Conservation (phyloP, 768 basidiomycete genomes). For the Epithele typhae region DNA sequence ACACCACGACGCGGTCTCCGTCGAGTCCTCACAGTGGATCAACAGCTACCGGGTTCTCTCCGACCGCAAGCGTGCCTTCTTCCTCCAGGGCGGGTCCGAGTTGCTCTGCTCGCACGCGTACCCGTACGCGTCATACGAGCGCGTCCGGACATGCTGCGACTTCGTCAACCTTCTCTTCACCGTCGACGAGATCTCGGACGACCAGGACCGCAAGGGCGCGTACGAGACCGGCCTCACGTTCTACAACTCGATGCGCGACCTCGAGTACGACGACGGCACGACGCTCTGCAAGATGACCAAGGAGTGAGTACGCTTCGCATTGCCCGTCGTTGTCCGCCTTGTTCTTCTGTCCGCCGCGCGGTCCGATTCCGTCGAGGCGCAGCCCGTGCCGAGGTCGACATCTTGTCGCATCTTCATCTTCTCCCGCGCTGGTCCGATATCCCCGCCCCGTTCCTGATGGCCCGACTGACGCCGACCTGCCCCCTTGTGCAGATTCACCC, state of each 20-base stretch:
- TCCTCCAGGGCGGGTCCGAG: conserved; percentile 56
- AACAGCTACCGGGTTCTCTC: conserved; percentile 55
- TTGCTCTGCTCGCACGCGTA: conserved; percentile 60
- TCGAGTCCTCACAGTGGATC: conserved; percentile 59
- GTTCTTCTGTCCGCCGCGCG: too few species aligned
- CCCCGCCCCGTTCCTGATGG: too few species aligned
- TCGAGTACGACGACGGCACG: conserved; percentile 52
- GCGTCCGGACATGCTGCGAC: conserved; percentile 58
- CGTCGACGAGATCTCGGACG: conserved; percentile 66
- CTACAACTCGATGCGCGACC: conserved; percentile 47
- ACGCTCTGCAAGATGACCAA: conserved; percentile 54
- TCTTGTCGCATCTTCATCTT: too few species aligned
- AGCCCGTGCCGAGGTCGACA: too few species aligned
- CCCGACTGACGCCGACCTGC: too few species aligned
- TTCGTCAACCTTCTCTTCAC: conserved; percentile 64
- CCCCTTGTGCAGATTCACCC: conserved; percentile 41
- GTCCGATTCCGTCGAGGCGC: too few species aligned
- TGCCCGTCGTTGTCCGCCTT: too few species aligned
- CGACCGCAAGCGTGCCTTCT: conserved; percentile 59
- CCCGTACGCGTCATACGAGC: conserved; percentile 51
- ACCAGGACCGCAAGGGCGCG: conserved; percentile 55
- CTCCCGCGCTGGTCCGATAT: too few species aligned
- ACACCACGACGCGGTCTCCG: conserved; percentile 49
- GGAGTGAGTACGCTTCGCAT: conserved; percentile 48
- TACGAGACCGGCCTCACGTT: conserved; percentile 48